Base-by-base conservation (phyloP, 345 rosid genomes). In the Camelina neglecta region DNA sequence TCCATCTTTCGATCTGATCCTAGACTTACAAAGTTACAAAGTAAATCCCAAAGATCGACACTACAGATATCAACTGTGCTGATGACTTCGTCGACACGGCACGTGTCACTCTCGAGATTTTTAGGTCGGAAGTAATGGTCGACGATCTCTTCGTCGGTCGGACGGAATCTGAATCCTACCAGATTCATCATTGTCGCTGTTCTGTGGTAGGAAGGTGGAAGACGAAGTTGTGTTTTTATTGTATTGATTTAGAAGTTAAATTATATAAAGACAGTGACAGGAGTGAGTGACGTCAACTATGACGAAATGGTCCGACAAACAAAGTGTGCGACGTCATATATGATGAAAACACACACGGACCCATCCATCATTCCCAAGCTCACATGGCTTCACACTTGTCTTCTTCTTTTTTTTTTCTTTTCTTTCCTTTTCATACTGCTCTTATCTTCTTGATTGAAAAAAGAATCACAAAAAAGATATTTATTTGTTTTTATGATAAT, bases 1-100 rank as follows among this genome's bases (percentile, higher is more conserved):
- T 15, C 0, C 8, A n/a, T 73, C 64, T 11, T 2, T 33, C 4
- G 26, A 23, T 21, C 13, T 11, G 4, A 4, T 73, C 12, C 7
- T 16, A 26, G 11, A 18, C 47, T 67, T 73, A 83, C 86, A 44
- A 5, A 83, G 84, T 51, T n/a, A n/a, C n/a, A n/a, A n/a, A n/a
- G n/a, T n/a, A 89, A 53, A 0, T 89, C 71, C 85, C 79, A 79
- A 7, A 91, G 93, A 41, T 89, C 89, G 2, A 26, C 75, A 62
- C 54, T 41, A 67, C 70, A 78, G 4, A 87, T 75, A n/a, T 82
- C 71, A 42, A 89, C 59, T 47, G 84, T 86, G 35, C 67, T 69
- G 13, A 89, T 78, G 10, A 33, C n/a, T 44, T 0, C 5, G 29
- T 76, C 75, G 0, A 76, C 70, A 20, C 65, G 57, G 26, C 11